Conservation (phyloP, 164 flowering plant genomes). For the Buxus sempervirens region DNA sequence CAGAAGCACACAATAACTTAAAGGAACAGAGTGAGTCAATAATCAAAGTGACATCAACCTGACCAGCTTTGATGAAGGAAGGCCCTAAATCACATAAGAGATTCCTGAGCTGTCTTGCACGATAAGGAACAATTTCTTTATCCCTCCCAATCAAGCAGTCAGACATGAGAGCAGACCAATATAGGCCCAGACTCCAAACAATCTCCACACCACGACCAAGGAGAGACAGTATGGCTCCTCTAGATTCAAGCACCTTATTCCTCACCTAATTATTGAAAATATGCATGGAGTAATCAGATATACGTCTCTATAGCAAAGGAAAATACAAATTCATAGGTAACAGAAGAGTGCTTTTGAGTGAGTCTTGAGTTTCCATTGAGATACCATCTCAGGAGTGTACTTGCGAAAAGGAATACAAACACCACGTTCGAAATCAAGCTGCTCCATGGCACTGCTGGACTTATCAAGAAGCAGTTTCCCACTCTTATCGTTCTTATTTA, state of each 20-base stretch:
- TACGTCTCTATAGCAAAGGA: too few species aligned
- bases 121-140: conserved; percentile 87
- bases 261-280: conserved; percentile 50
- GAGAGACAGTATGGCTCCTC: conserved; percentile 72
- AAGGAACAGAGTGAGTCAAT: too few species aligned
- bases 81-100: conserved; percentile 91
- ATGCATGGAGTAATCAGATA: background rate
- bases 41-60: conserved; percentile 38
- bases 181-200: conserved; percentile 89
- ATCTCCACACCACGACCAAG: conserved; percentile 82
- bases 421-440: conserved; percentile 90
- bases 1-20: too few species aligned
- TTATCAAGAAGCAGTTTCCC: background rate
- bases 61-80: conserved; percentile 97
- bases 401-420: conserved; percentile 95
- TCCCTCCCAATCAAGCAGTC: conserved; percentile 88
- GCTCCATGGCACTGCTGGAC: conserved; percentile 70
- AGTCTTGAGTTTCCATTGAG: background rate
- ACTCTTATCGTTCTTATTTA: background rate
- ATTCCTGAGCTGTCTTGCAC: conserved; percentile 90
- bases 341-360: background rate
- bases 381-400: conserved; percentile 82
- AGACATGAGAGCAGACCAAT: conserved; percentile 74
- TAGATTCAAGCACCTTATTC: conserved; percentile 81
- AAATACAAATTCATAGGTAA: too few species aligned